Conservation (phyloP, 805 yeast species). For the Wickerhamomyces chambardii region DNA sequence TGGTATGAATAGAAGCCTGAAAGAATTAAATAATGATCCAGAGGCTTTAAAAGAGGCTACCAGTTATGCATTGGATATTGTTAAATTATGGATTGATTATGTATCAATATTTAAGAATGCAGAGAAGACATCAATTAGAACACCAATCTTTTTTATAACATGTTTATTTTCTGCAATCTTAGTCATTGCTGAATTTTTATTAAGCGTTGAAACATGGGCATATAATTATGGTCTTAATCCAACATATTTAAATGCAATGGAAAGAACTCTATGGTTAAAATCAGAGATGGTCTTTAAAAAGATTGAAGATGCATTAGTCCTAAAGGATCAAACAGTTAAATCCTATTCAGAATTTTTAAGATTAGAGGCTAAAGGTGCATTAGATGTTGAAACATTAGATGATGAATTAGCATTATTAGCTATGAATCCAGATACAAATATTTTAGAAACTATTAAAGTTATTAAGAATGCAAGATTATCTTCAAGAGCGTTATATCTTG, state of each 20-base stretch:
- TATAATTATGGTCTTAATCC: conserved; percentile 19
- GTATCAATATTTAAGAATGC: conserved; percentile 59
- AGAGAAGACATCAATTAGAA: conserved; percentile 56
- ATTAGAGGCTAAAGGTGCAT: conserved; percentile 49
- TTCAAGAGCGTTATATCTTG: conserved; percentile 52
- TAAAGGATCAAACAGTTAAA: conserved; percentile 39
- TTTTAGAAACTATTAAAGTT: conserved; percentile 34
- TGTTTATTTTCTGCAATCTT: conserved; percentile 58
- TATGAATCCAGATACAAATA: conserved; percentile 33
- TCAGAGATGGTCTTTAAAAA: conserved; percentile 51
- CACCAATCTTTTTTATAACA: conserved; percentile 70
- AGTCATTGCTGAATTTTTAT: conserved; percentile 54
- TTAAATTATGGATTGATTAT: conserved; percentile 65
- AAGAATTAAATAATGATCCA: conserved; percentile 38
- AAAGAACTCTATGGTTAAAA: conserved; percentile 56
- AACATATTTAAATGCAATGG: conserved; percentile 31
- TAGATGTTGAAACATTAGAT: conserved; percentile 40
- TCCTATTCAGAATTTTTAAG: conserved; percentile 52
- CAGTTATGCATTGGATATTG: conserved; percentile 44
- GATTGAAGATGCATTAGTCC: conserved; percentile 49
- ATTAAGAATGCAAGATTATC: conserved; percentile 43
- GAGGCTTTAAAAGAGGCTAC: conserved; percentile 61
- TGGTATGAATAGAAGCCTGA: conserved; percentile 47
- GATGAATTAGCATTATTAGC: conserved; percentile 41
- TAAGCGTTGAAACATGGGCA: conserved; percentile 47